Evolutionary conservation across 1,139 yeast species (phyloP).

Genomic region (Hansenula sp.): DNA sequence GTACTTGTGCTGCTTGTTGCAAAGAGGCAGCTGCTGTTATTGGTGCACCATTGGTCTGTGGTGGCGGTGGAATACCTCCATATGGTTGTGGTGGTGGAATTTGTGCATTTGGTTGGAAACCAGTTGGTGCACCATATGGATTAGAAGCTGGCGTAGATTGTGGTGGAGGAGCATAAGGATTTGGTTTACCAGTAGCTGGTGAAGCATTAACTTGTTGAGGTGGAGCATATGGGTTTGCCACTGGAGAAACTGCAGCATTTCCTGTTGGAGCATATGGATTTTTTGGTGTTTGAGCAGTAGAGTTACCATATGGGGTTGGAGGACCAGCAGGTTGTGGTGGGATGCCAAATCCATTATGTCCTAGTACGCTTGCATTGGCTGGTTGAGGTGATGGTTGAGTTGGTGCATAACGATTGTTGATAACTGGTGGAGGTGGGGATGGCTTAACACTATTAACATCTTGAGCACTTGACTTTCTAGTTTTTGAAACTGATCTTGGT

Average conservation of each 20-base stretch:
- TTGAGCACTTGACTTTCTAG: constrained; percentile 13
- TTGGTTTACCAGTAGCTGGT: constrained; percentile 28
- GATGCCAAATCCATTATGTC: too few relatives aligned
- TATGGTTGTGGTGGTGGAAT: constrained; percentile 10
- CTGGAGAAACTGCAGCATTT: constrained; percentile 12
- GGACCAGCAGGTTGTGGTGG: background rate
- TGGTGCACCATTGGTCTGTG: constrained; percentile 14
- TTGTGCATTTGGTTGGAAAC: constrained; percentile 15
- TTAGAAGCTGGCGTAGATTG: constrained; percentile 8
- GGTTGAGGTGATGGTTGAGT: constrained; percentile 8
- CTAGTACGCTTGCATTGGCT: constrained; percentile 6
- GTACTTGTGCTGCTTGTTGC: constrained; percentile 19
- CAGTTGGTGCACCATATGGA: constrained; percentile 15
- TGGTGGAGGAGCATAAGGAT: constrained; percentile 37
- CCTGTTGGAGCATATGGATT: constrained; percentile 40
- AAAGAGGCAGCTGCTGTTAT: constrained; percentile 14
- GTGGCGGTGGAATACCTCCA: constrained; percentile 13
- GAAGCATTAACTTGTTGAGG: constrained; percentile 16
- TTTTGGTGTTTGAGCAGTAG: constrained; percentile 16
- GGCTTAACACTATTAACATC: constrained; percentile 11
- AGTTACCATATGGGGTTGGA: constrained; percentile 12
- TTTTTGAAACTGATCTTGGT: constrained; percentile 23
- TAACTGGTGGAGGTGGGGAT: constrained; percentile 13
- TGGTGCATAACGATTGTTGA: constrained; percentile 17
- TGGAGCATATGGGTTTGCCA: constrained; percentile 13